phyloP scores from a whole-genome alignment of 345 rosid genomes.

The Capsella bursapastoris region DNA sequence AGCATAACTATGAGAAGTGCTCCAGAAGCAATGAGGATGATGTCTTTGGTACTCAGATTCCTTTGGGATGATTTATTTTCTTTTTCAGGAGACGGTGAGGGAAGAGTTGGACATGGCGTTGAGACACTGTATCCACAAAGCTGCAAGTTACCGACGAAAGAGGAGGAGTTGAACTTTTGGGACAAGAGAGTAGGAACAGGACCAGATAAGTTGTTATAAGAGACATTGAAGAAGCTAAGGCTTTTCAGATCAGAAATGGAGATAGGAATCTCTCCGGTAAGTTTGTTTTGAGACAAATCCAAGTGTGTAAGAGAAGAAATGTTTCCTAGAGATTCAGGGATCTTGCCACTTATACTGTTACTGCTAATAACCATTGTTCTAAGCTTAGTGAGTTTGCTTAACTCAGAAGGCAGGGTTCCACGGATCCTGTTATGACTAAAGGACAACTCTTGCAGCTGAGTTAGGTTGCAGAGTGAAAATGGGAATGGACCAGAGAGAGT shows the following conservation, averaged over 20 bases:
- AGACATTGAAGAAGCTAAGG: slow-evolving; percentile 74
- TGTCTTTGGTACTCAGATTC: slow-evolving; percentile 70
- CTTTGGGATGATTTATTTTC: slow-evolving; percentile 41
- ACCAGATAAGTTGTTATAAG: slow-evolving; percentile 85
- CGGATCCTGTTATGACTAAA: slow-evolving; percentile 62
- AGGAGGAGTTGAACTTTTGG: slow-evolving; percentile 69
- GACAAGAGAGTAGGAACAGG: slow-evolving; percentile 74
- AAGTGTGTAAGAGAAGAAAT: slow-evolving; percentile 52
- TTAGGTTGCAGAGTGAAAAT: slow-evolving; percentile 51
- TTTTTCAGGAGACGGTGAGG: slow-evolving; percentile 46
- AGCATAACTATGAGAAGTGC: slow-evolving; percentile 61
- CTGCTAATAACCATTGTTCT: slow-evolving; percentile 62
- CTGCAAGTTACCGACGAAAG: slow-evolving; percentile 76
- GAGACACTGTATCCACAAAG: slow-evolving; percentile 77
- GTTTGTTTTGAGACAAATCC: slow-evolving; percentile 66
- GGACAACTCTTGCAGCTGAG: slow-evolving; percentile 58
- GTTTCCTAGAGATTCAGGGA: slow-evolving; percentile 62
- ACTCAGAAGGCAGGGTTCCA: slow-evolving; percentile 58
- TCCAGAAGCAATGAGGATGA: slow-evolving; percentile 79
- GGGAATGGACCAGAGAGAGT: slow-evolving; percentile 64
- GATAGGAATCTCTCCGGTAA: slow-evolving; percentile 73
- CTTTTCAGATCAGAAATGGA: slow-evolving; percentile 56
- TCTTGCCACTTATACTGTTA: slow-evolving; percentile 63
- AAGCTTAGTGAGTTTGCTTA: slow-evolving; percentile 61
- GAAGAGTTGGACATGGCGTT: slow-evolving; percentile 57